Evolutionary conservation across 1,284 basidiomycete species (phyloP).

Genomic region (Microstroma glucosiphilum): DNA sequence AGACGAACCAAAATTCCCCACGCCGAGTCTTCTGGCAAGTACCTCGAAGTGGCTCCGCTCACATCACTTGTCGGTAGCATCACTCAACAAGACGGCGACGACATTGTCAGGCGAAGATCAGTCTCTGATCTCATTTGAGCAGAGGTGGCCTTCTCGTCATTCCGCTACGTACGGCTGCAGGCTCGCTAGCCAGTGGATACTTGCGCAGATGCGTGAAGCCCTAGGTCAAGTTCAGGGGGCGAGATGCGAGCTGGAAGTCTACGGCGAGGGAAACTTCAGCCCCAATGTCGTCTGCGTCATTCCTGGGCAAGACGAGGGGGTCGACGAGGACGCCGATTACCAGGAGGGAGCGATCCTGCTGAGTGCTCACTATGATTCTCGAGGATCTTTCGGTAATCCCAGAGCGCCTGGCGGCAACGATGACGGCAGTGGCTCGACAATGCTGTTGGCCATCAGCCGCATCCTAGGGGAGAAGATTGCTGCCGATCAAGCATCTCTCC

Average conservation of each 20-base stretch:
- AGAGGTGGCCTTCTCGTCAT: not conserved
- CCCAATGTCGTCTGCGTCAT: conserved; percentile 6
- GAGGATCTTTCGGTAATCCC: conserved; percentile 40
- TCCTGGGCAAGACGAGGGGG: not conserved
- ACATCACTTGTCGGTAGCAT: not conserved
- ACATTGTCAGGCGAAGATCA: conserved; percentile 2
- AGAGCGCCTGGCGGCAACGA: conserved; percentile 46
- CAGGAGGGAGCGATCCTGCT: conserved; percentile 36
- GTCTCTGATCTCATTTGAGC: not conserved
- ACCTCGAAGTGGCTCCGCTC: not conserved
- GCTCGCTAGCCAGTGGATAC: not conserved
- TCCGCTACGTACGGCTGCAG: not conserved
- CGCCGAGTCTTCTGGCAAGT: not conserved
- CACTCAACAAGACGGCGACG: not conserved
- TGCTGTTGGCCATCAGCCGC: conserved; percentile 45
- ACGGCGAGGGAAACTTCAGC: not conserved
- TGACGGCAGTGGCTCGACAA: conserved; percentile 28
- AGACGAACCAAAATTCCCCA: not conserved
- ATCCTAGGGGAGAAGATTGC: conserved; percentile 20
- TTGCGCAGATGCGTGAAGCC: not conserved
- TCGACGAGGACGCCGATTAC: not conserved
- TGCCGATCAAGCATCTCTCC: conserved; percentile 12
- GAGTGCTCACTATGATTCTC: conserved; percentile 43
- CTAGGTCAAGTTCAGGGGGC: not conserved
- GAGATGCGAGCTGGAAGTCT: not conserved